Conservation (phyloP, 495 filamentous ascomycete genomes). For the Podospora appendiculata region DNA sequence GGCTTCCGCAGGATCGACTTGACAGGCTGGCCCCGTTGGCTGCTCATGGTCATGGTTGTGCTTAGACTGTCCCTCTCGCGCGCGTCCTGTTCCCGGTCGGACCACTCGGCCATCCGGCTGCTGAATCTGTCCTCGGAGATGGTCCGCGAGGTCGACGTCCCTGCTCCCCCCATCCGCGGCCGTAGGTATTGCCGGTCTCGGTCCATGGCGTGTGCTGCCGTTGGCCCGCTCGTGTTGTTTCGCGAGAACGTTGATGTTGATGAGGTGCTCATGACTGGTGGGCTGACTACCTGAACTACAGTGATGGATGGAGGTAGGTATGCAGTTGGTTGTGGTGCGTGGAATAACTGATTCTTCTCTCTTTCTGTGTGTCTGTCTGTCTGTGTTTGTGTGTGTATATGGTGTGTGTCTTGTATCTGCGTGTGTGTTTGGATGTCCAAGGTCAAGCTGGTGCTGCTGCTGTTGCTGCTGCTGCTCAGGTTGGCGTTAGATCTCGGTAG, state of each 20-base stretch:
- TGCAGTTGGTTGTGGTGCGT: background rate
- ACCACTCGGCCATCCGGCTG: slow-evolving; percentile 11
- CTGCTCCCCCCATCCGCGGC: slow-evolving; percentile 15
- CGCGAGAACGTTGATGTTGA: background rate
- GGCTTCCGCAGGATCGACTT: slow-evolving; percentile 20
- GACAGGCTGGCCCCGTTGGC: slow-evolving; percentile 9
- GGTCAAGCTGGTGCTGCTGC: background rate
- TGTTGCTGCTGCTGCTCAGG: background rate
- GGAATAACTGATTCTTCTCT: background rate
- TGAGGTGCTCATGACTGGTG: background rate
- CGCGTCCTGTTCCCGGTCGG: slow-evolving; percentile 3
- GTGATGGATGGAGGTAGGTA: background rate
- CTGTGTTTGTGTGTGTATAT: background rate
- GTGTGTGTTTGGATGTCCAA: too few species aligned
- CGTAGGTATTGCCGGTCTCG: slow-evolving; percentile 20
- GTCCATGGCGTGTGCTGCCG: slow-evolving; percentile 12
- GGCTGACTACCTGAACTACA: too few species aligned
- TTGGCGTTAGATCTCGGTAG: slow-evolving; percentile 12
- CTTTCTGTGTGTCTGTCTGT: background rate
- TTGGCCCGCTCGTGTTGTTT: background rate
- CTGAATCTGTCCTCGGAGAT: slow-evolving; percentile 12
- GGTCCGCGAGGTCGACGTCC: slow-evolving; percentile 1
- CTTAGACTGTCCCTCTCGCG: slow-evolving; percentile 1
- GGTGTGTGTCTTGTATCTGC: background rate
- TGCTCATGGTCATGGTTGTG: background rate